Conservation (phyloP, 257 asterid genomes). For the Solanum clarkiae region DNA sequence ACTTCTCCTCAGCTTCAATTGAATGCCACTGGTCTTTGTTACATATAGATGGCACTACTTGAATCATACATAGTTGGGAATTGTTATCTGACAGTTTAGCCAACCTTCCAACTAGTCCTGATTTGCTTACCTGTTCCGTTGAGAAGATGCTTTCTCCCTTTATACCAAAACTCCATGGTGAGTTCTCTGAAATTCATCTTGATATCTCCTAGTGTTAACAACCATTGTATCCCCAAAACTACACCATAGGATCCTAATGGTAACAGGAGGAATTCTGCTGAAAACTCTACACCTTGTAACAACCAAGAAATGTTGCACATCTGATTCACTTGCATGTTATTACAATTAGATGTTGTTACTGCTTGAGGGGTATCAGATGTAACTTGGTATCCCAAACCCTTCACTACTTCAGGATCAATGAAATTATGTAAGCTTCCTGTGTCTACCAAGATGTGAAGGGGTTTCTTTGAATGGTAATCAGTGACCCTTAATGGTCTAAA, state of each 20-base stretch:
- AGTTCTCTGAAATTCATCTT: not conserved
- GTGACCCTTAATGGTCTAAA: not conserved
- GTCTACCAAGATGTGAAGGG: not conserved
- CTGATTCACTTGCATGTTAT: not conserved
- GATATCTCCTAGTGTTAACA: not conserved
- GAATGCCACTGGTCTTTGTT: not conserved
- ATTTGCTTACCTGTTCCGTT: not conserved
- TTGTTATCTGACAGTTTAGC: not conserved
- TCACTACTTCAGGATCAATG: not conserved
- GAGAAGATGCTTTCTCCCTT: not conserved
- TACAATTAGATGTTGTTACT: not conserved
- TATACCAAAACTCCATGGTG: not conserved
- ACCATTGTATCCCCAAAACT: not conserved
- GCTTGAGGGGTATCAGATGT: not conserved
- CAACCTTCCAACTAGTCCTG: not conserved
- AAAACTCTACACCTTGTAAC: not conserved
- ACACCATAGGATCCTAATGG: not conserved
- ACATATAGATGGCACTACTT: not conserved
- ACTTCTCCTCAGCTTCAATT: not conserved
- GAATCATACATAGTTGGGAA: not conserved
- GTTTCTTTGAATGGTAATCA: not conserved
- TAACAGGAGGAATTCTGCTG: not conserved
- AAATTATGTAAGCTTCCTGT: not conserved
- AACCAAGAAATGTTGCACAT: not conserved
- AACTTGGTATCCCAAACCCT: not conserved